Evolutionary conservation across 768 basidiomycete genomes (phyloP), one percentile per base, ranked within the genome.

Genomic region (Hygrophorus russula): DNA sequence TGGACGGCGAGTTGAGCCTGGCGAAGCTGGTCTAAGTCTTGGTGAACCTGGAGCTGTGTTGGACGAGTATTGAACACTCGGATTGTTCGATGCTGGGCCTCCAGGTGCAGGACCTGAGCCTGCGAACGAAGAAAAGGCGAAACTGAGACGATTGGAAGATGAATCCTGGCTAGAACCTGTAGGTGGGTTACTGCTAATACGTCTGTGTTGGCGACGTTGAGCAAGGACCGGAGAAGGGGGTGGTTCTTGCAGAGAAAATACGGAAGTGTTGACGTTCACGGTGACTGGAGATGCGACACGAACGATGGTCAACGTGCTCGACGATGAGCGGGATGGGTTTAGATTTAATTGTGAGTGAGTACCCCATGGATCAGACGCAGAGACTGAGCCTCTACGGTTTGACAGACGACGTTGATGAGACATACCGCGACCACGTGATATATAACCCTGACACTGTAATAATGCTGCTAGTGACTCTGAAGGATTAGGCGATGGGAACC

Each of bases 291-390:
- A 53, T 49, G 55, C 60, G 41, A 86, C 78, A 43, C 81, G 80
- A 18, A 87, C 80, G 61, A 89, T 88, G 40, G 83, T 86, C 32
- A 88, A 67, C 3, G 66, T 76, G 59, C 74, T 78, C 18, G 75
- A 77, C 0, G 77, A 71, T 2, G 73, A 67, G 47, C 78, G 66
- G 44, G 65, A 63, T 2, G 72, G 71, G 55, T 74, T 70, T 44
- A 69, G 56, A 51, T 77, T 79, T 32, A 78, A 51, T 9, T 63
- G 56, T 14, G 71, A 59, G 52, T 84, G 74, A 6, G 65, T 58
- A 34, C 72, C 82, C 51, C 68, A 79, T 0, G 86, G 84, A 56
- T 89, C 86, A 2, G 70, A 60, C 0, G 86, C 86, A 20, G 74
- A 67, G 11, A 70, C 59, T 0, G 86, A 88, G 13, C 85, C 84